A percentile compares a stretch with the other conserved stretches of the same genome.
Conservation (phyloP, 495 filamentous ascomycete species). For the Tuber magnatum region DNA sequence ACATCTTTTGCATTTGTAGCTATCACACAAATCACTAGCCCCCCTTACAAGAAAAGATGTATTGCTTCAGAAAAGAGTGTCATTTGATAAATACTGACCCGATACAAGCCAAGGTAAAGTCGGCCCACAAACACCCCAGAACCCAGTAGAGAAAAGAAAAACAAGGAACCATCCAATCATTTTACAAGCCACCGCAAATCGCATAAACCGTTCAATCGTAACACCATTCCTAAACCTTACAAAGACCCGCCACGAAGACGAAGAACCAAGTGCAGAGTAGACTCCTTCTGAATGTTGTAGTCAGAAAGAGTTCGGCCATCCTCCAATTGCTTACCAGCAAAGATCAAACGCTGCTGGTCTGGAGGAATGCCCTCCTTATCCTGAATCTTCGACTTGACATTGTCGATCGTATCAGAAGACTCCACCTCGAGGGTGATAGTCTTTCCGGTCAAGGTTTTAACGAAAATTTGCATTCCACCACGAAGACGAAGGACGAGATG, state of each 20-base stretch:
- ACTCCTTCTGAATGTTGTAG: constrained; percentile 99
- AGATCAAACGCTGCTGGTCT: constrained; percentile 83
- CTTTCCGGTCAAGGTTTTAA: constrained; percentile 91
- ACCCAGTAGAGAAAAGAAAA: background rate
- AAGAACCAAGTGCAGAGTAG: constrained; percentile 92
- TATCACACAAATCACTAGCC: background rate
- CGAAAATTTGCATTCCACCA: constrained; percentile 79
- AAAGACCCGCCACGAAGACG: constrained; percentile 76
- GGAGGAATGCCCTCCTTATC: constrained; percentile 74
- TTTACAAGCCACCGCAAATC: constrained; percentile 87
- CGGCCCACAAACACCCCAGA: background rate
- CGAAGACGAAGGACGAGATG: constrained; percentile 94
- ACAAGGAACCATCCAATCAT: constrained; percentile 51
- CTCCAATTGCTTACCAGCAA: constrained; percentile 79
- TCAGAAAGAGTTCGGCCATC: constrained; percentile 86
- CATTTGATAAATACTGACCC: background rate
- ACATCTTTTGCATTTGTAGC: background rate
- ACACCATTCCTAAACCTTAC: background rate
- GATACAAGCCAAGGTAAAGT: background rate
- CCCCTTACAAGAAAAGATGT: background rate
- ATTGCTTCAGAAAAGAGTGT: background rate
- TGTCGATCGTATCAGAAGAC: constrained; percentile 55
- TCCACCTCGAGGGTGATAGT: constrained; percentile 98
- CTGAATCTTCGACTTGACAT: constrained; percentile 77
- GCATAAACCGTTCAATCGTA: constrained; percentile 79